phyloP scores from a whole-genome alignment of 2,329 filamentous ascomycete genomes.

The Epicoccum sorghinum region DNA sequence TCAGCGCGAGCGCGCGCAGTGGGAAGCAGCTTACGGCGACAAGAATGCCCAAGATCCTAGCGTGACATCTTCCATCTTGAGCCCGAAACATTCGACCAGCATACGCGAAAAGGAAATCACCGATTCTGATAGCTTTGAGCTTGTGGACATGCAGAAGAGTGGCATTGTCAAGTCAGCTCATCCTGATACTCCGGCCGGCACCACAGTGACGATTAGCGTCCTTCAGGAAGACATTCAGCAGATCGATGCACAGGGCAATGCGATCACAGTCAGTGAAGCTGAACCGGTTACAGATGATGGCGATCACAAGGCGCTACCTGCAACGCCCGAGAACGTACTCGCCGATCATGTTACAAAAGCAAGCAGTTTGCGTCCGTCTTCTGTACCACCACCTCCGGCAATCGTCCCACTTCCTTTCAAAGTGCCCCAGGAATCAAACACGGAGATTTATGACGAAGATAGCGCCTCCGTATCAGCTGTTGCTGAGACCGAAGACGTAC shows the following conservation, averaged over 20 bases:
- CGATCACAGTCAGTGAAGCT: conserved; percentile 18
- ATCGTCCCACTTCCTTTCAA: conserved; percentile 71
- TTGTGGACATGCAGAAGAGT: conserved; percentile 57
- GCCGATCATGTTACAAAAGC: conserved; percentile 8
- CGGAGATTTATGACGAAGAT: conserved; percentile 55
- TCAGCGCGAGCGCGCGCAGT: conserved; percentile 67
- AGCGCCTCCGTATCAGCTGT: conserved; percentile 64
- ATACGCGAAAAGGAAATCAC: conserved; percentile 47
- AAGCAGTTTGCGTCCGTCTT: conserved; percentile 33
- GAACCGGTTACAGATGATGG: neutral
- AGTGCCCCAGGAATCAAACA: conserved; percentile 58
- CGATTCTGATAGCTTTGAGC: conserved; percentile 59
- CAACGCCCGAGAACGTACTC: conserved; percentile 8
- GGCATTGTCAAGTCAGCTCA: conserved; percentile 48
- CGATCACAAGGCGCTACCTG: conserved; percentile 6
- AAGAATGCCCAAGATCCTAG: conserved; percentile 60
- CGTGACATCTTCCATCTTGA: conserved; percentile 50
- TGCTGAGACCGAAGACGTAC: conserved; percentile 30
- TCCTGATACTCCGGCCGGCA: conserved; percentile 44
- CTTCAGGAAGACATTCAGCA: conserved; percentile 56
- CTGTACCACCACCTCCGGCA: conserved; percentile 56
- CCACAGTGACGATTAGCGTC: conserved; percentile 61
- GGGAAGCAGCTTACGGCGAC: conserved; percentile 80
- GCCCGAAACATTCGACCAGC: conserved; percentile 42
- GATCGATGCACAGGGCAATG: conserved; percentile 41